These are phyloP conservation scores for Neofusicoccum sp. DNA, from an alignment of 2,329 filamentous ascomycete genomes.

Conservation along the genomic window DNA sequence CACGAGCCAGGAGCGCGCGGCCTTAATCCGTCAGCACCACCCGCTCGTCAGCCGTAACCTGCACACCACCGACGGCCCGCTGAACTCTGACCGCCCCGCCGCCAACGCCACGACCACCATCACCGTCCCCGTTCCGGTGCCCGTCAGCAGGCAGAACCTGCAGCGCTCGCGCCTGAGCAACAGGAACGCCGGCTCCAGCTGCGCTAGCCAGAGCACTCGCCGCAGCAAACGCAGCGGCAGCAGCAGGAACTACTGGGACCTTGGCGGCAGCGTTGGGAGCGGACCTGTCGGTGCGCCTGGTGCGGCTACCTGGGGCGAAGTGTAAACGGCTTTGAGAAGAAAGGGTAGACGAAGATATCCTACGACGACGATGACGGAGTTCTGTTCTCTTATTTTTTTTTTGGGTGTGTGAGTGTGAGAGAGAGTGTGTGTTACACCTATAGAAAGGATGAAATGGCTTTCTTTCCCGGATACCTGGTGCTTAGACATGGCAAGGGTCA, in stretches of 20 bases:
- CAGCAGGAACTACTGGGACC: slow-evolving; percentile 87
- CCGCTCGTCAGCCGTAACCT: slow-evolving; percentile 67
- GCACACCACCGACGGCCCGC: not conserved
- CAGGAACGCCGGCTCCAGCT: slow-evolving; percentile 51
- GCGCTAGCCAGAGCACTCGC: slow-evolving; percentile 83
- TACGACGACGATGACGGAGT: not conserved
- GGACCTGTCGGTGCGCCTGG: slow-evolving; percentile 25
- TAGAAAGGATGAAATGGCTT: not conserved
- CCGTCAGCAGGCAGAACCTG: slow-evolving; percentile 18
- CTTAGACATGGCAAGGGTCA: not conserved
- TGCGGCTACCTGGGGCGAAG: slow-evolving; percentile 2
- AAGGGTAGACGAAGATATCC: slow-evolving; percentile 8
- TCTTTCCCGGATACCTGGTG: not conserved
- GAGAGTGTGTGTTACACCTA: not conserved
- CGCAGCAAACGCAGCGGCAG: slow-evolving; percentile 68
- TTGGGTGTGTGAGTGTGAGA: not conserved
- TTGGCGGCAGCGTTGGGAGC: slow-evolving; percentile 76
- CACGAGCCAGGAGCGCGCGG: slow-evolving; percentile 55
- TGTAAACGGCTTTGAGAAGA: not conserved
- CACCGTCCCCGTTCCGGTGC: slow-evolving; percentile 24
- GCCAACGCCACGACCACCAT: slow-evolving; percentile 20
- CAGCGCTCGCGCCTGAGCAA: slow-evolving; percentile 11
- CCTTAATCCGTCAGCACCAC: slow-evolving; percentile 83
- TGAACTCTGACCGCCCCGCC: not conserved
- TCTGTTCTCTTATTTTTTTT: not conserved